Evolutionary conservation across 495 filamentous ascomycete species (phyloP).

Genomic region (Polyplosphaeria fusca): DNA sequence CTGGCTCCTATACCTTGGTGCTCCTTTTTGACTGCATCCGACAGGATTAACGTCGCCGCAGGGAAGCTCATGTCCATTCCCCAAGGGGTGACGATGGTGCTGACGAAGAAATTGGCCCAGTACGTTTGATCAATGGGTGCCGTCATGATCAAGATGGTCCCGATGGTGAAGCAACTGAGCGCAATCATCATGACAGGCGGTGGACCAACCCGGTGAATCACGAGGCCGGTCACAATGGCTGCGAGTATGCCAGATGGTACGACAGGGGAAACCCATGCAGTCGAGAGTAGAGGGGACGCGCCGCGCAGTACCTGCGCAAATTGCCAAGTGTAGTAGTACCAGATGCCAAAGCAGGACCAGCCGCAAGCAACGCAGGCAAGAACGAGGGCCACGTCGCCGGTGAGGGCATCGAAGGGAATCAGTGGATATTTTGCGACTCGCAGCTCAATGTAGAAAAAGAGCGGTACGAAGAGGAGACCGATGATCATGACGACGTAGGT

Average conservation of each 20-base stretch:
- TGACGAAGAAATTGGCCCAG: constrained; percentile 61
- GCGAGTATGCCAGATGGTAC: constrained; percentile 43
- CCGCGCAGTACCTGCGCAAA: constrained; percentile 43
- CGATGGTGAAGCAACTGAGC: constrained; percentile 46
- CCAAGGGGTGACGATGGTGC: constrained; percentile 53
- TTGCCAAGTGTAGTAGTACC: constrained; percentile 49
- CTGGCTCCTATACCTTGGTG: constrained; percentile 64
- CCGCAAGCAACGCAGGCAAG: constrained; percentile 48
- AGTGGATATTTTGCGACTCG: constrained; percentile 43
- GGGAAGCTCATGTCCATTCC: constrained; percentile 66
- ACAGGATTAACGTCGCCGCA: constrained; percentile 57
- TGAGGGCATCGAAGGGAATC: constrained; percentile 46
- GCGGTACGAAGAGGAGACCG: constrained; percentile 42
- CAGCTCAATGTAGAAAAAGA: constrained; percentile 47
- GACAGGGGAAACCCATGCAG: constrained; percentile 43
- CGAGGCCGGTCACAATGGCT: constrained; percentile 45
- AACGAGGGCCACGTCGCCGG: constrained; percentile 44
- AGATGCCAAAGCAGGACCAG: constrained; percentile 46
- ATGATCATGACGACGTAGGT: constrained; percentile 48
- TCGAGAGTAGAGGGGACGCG: constrained; percentile 41
- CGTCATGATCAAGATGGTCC: constrained; percentile 46
- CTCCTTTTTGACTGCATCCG: constrained; percentile 53
- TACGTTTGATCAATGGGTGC: constrained; percentile 51
- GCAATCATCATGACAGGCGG: constrained; percentile 52
- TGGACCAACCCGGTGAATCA: constrained; percentile 42